Base-by-base conservation (phyloP, 352 stramenopile species). In the Globisporangium apiculatum region DNA sequence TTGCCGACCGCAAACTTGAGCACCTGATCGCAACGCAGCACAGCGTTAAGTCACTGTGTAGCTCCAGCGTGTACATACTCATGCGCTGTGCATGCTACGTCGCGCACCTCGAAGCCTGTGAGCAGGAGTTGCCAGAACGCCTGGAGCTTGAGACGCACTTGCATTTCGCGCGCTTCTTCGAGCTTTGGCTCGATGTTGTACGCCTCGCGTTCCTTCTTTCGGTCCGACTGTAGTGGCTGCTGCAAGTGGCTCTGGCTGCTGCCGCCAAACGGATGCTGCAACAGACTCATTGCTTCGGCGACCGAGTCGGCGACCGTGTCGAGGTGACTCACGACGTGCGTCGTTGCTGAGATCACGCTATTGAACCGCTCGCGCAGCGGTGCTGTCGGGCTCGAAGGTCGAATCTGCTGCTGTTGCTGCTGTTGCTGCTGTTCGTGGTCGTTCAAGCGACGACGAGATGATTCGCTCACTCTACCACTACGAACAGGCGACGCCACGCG, bases 91-190 rank as follows among this genome's bases (percentile, higher is more conserved):
- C 24, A 31, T 31, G 24, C 24, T 31, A 31, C 24, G 24, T 31
- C 2, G 4, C 14, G 12, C 54, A 70, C 70, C 61, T 85, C 75
- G 54, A 85, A 85, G 3, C 75, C 75, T 0, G 75, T 85, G 17
- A 81, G 35, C 4, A 85, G 55, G 31, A 85, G 51, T 53, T 85
- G 75, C 75, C 75, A 83, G 48, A 85, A 76, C 4, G 72, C 75
- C n/a, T 76, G 62, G 0, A 83, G 64, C 46, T 77, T 77, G 18
- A 79, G 66, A 1, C 68, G 66, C 0, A 52, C 60, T n/a, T 69
- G 64, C 9, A 53, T 52, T 10, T 82, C 72, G 47, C 68, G 67
- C 12, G 62, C 64, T 11, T 71, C 62, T 36, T 72, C 54, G 0
- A 58, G 50, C 38, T 56, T 56, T 7, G 48, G 59, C 37, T 79